phyloP scores from a whole-genome alignment of 2,329 filamentous ascomycete genomes.

The Aspergillus alliaceus region DNA sequence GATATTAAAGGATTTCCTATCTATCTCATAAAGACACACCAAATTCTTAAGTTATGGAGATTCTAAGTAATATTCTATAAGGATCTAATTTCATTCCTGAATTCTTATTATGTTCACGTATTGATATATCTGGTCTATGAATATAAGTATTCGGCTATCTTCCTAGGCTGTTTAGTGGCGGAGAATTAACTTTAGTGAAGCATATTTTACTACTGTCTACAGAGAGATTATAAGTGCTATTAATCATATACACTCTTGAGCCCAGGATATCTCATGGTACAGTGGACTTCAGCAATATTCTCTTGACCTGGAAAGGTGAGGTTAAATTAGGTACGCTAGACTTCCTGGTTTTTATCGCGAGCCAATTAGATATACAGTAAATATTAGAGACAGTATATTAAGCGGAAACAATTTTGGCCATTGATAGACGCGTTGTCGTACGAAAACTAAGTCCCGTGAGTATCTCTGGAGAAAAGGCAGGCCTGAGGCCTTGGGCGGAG shows the following conservation, averaged over 20 bases:
- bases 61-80: neutral
- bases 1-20: neutral
- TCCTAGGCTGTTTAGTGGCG: conserved; percentile 7
- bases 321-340: conserved; percentile 12
- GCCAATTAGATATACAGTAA: no score
- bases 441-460: no score
- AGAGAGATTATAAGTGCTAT: conserved; percentile 13
- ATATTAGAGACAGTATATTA: no score
- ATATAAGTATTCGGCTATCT: conserved; percentile 12
- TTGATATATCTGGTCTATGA: conserved; percentile 10
- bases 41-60: neutral
- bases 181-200: conserved; percentile 10
- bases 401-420: no score
- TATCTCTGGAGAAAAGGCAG: no score
- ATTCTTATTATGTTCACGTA: neutral
- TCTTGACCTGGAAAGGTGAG: conserved; percentile 11
- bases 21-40: neutral
- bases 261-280: conserved; percentile 6
- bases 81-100: neutral
- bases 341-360: neutral
- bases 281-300: conserved; percentile 5
- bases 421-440: no score
- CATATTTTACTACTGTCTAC: conserved; percentile 14
- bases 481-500: no score
- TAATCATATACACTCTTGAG: conserved; percentile 7